phyloP scores from a whole-genome alignment of 768 basidiomycete genomes.

The Mrakia blollopis region DNA sequence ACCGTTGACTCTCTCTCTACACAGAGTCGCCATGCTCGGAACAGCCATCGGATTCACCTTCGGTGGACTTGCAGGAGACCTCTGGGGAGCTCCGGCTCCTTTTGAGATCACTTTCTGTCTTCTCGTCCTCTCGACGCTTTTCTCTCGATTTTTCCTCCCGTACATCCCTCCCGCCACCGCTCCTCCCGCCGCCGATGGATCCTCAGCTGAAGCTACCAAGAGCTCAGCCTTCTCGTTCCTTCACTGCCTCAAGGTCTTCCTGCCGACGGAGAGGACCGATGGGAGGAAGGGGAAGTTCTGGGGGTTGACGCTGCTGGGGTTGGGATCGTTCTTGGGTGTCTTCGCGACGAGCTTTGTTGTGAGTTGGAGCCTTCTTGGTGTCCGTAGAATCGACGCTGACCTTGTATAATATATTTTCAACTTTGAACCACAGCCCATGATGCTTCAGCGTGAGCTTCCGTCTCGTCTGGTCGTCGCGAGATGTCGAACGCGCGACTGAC shows the following conservation, averaged over 20 bases:
- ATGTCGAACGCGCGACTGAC: background rate
- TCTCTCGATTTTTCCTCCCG: conserved; percentile 40
- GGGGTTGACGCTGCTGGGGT: conserved; percentile 37
- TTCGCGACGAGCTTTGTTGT: conserved; percentile 41
- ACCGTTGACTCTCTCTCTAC: background rate
- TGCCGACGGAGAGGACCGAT: conserved; percentile 25
- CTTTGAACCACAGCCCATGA: conserved; percentile 1
- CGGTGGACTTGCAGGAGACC: conserved; percentile 36
- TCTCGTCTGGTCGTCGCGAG: background rate
- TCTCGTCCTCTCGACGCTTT: conserved; percentile 38
- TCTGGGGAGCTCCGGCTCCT: conserved; percentile 37
- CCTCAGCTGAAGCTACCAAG: conserved; percentile 24
- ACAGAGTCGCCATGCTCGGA: conserved; percentile 36
- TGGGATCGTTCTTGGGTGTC: conserved; percentile 40
- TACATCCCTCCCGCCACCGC: conserved; percentile 37
- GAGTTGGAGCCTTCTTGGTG: background rate
- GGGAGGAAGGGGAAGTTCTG: conserved; percentile 24
- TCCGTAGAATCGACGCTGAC: too few species aligned
- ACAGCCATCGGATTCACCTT: conserved; percentile 36
- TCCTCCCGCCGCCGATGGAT: background rate
- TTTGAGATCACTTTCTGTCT: conserved; percentile 40
- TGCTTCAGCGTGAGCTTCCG: conserved; percentile 4
- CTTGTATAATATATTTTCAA: too few species aligned
- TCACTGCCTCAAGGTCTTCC: conserved; percentile 39
- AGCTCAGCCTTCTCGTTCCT: conserved; percentile 33